Percentiles rank a stretch among this genome's conserved stretches.
Conservation (phyloP, 2,329 filamentous ascomycete genomes). For the Microsporum ferrugineum region DNA sequence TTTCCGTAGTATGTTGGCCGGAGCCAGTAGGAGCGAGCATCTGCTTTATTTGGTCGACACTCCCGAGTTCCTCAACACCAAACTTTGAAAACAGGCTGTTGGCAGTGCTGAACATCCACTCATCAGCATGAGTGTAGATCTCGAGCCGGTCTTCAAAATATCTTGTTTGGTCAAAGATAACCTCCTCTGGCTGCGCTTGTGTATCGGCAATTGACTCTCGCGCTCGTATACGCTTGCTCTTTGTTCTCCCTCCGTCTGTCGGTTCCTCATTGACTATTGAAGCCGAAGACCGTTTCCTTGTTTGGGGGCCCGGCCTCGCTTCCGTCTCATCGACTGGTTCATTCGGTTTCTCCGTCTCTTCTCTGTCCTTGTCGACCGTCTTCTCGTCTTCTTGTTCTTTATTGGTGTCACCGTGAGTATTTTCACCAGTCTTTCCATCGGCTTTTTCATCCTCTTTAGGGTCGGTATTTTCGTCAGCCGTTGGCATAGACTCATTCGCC, state of each 20-base stretch:
- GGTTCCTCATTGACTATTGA: conserved; percentile 48
- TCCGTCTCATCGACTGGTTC: conserved; percentile 21
- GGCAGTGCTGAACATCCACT: conserved; percentile 45
- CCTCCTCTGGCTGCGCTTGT: conserved; percentile 35
- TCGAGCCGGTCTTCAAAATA: conserved; percentile 46
- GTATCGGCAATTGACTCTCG: conserved; percentile 45
- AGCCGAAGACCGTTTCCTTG: conserved; percentile 50
- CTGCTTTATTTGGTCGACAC: conserved; percentile 30
- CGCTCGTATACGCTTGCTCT: conserved; percentile 51
- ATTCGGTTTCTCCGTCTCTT: conserved; percentile 14
- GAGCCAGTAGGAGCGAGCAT: conserved; percentile 14
- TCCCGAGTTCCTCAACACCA: conserved; percentile 37
- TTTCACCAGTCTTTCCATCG: background rate
- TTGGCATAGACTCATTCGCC: background rate
- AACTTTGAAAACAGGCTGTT: conserved; percentile 43
- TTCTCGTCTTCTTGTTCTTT: conserved; percentile 4
- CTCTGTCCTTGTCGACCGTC: background rate
- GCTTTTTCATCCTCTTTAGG: background rate
- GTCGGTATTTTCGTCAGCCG: background rate
- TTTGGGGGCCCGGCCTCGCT: conserved; percentile 21
- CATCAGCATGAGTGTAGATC: conserved; percentile 44
- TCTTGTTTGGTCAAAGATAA: conserved; percentile 40
- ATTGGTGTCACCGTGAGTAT: background rate
- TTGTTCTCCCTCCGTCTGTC: conserved; percentile 44
- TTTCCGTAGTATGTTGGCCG: conserved; percentile 9